Evolutionary conservation across 257 asterid genomes (phyloP).

Genomic region (Petunia secreta): DNA sequence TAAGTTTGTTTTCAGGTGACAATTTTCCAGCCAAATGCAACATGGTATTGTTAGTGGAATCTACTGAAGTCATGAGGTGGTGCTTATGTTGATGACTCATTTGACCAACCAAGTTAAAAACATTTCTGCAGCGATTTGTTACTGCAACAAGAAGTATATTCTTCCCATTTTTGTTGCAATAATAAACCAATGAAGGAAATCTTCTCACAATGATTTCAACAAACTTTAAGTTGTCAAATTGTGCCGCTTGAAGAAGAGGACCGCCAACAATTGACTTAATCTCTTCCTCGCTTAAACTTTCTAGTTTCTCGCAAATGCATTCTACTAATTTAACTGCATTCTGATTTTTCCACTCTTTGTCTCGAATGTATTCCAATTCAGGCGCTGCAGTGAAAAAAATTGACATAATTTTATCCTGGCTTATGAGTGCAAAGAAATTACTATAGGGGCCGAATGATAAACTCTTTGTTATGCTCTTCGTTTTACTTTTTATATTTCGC

Average conservation of each 20-base stretch:
- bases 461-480: background rate
- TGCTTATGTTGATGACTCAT: background rate
- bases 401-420: background rate
- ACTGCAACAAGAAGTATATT: slow-evolving; percentile 20
- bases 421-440: background rate
- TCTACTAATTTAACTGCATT: slow-evolving; percentile 1
- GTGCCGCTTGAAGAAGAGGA: slow-evolving; percentile 3
- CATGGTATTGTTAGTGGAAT: slow-evolving; percentile 10
- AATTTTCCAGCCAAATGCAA: slow-evolving; percentile 33
- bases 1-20: slow-evolving; percentile 36
- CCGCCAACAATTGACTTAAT: background rate
- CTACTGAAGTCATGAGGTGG: background rate
- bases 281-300: background rate
- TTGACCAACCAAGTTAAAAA: background rate
- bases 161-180: background rate
- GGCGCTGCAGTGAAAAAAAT: background rate
- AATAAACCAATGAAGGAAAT: background rate
- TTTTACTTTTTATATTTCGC: background rate
- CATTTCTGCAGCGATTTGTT: slow-evolving; percentile 7
- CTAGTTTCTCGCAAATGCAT: background rate
- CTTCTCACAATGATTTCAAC: slow-evolving; percentile 10
- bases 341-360: background rate
- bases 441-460: background rate
- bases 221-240: background rate
- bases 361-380: background rate